phyloP scores from a whole-genome alignment of 192 early-diverging fungal genomes.

The Mortierella hygrophila region DNA sequence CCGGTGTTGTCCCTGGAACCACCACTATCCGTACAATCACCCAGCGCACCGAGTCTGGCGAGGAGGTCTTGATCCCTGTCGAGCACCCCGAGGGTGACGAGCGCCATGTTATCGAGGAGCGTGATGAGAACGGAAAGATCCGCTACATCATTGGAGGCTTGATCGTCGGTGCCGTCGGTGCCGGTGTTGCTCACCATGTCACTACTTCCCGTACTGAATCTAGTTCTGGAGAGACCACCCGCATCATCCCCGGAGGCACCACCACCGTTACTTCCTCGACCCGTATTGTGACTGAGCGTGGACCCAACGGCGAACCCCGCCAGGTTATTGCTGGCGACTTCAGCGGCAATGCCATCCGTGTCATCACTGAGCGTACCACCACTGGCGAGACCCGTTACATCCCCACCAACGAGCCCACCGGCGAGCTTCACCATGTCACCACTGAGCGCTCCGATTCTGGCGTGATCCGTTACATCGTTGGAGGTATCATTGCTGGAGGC shows the following conservation, averaged over 20 bases:
- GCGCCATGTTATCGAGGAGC: conserved; percentile 43
- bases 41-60: conserved; percentile 40
- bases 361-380: conserved; percentile 35
- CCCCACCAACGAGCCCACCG: conserved; percentile 54
- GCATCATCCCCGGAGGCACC: conserved; percentile 19
- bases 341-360: conserved; percentile 52
- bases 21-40: conserved; percentile 52
- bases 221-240: conserved; percentile 21
- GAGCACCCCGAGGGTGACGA: conserved; percentile 48
- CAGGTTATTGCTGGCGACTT: conserved; percentile 39
- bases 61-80: conserved; percentile 45
- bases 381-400: conserved; percentile 36
- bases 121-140: conserved; percentile 35
- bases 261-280: conserved; percentile 40
- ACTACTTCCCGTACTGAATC: conserved; percentile 11
- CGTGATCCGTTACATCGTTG: conserved; percentile 42
- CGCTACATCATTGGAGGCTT: conserved; percentile 54
- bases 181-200: conserved; percentile 20
- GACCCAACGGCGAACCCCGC: conserved; percentile 32
- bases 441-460: conserved; percentile 42
- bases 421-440: conserved; percentile 46
- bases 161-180: conserved; percentile 31
- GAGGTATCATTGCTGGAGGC: conserved; percentile 45
- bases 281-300: conserved; percentile 47
- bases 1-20: conserved; percentile 27